These are phyloP conservation scores for Eucalyptus sp. DNA, from an alignment of 345 rosid species.

Conservation along the genomic window DNA sequence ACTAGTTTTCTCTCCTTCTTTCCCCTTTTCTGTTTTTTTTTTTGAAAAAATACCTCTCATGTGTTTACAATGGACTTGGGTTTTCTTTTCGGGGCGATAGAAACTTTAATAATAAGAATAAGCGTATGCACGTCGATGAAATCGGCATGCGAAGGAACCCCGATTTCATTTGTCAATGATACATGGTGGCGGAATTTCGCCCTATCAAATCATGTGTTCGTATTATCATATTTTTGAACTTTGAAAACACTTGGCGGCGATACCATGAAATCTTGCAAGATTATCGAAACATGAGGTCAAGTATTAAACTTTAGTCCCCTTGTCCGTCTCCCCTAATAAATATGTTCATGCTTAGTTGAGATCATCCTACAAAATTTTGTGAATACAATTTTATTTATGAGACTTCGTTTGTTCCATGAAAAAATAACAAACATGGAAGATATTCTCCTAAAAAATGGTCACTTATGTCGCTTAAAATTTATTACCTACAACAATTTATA, in stretches of 20 bases:
- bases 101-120: background rate
- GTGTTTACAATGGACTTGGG: background rate
- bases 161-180: accelerated
- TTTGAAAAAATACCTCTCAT: background rate
- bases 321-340: background rate
- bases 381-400: background rate
- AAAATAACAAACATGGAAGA: no score
- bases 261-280: background rate
- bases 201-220: accelerated
- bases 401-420: accelerated
- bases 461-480: background rate
- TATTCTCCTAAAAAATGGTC: no score
- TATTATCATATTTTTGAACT: background rate
- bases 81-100: background rate
- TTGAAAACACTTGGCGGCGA: accelerated
- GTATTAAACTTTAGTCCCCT: background rate
- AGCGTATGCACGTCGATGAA: background rate
- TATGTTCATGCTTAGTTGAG: background rate
- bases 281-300: background rate
- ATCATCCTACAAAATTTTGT: background rate
- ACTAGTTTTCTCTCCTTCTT: background rate
- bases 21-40: background rate
- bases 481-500: no score
- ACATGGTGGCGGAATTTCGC: background rate
- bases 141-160: background rate